A percentile compares a stretch with the other conserved stretches of the same genome.
Evolutionary conservation across 2,329 filamentous ascomycete genomes (phyloP).

Genomic region (Lasiodiplodia theobromae): DNA sequence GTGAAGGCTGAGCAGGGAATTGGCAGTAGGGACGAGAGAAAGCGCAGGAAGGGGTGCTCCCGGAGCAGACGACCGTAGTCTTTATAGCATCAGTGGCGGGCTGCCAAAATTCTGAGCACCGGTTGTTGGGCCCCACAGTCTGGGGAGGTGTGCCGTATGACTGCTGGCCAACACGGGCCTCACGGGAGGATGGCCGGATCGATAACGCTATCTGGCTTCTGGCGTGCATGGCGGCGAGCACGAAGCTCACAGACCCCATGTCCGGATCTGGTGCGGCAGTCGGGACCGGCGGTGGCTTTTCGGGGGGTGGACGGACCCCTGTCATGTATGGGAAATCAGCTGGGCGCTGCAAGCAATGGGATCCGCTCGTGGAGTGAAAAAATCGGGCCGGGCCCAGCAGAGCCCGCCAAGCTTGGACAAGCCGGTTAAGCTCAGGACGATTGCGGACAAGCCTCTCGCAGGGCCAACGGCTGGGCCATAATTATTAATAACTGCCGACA

Average conservation of each 20-base stretch:
- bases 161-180: conserved; percentile 8
- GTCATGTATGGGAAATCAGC: conserved; percentile 21
- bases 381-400: conserved; percentile 21
- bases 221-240: background rate
- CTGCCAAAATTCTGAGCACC: background rate
- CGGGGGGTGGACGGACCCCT: background rate
- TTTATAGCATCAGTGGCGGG: conserved; percentile 23
- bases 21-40: background rate
- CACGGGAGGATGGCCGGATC: conserved; percentile 22
- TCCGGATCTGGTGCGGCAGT: background rate
- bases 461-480: conserved; percentile 15
- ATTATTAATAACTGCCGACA: conserved; percentile 22
- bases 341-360: conserved; percentile 24
- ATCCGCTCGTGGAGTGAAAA: conserved; percentile 21
- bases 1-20: conserved; percentile 49
- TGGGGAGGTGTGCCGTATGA: conserved; percentile 14
- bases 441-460: conserved; percentile 22
- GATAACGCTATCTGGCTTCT: conserved; percentile 6
- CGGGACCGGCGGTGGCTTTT: conserved; percentile 4
- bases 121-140: conserved; percentile 14
- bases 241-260: background rate
- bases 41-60: background rate
- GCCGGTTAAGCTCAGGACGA: conserved; percentile 25
- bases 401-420: conserved; percentile 15
- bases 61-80: background rate